phyloP scores from a whole-genome alignment of 768 basidiomycete genomes.

The Boletus insuetus region DNA sequence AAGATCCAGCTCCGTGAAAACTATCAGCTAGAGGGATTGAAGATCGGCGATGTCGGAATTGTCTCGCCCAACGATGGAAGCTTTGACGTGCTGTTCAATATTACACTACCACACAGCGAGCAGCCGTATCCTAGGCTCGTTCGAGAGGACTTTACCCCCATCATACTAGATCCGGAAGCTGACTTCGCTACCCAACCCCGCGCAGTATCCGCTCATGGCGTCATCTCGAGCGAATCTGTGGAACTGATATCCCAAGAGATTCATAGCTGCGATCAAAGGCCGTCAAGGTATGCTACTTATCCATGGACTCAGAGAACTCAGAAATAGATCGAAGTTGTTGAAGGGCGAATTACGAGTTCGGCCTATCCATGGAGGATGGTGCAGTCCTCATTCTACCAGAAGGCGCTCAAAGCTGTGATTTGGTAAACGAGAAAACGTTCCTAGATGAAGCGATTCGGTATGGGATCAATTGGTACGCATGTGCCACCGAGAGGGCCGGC shows the following conservation, averaged over 20 bases:
- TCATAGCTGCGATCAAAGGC: background rate
- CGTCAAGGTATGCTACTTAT: background rate
- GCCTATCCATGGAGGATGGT: background rate
- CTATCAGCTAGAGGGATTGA: background rate
- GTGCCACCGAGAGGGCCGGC: background rate
- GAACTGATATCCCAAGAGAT: background rate
- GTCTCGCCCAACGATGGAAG: too few species aligned
- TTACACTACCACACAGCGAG: background rate
- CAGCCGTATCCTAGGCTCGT: background rate
- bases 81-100: background rate
- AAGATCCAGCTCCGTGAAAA: background rate
- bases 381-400: background rate
- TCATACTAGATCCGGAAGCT: too few species aligned
- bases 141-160: too few species aligned
- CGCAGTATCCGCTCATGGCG: background rate
- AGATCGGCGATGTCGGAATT: too few species aligned
- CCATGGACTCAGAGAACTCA: background rate
- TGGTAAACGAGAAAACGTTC: background rate
- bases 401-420: too few species aligned
- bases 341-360: background rate
- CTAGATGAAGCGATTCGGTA: background rate
- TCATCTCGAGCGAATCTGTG: background rate
- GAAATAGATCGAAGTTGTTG: background rate
- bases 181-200: background rate
- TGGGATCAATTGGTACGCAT: background rate